These are phyloP conservation scores for Cytauxzoon felis DNA, from an alignment of 169 alveolate species.

Conservation along the genomic window DNA sequence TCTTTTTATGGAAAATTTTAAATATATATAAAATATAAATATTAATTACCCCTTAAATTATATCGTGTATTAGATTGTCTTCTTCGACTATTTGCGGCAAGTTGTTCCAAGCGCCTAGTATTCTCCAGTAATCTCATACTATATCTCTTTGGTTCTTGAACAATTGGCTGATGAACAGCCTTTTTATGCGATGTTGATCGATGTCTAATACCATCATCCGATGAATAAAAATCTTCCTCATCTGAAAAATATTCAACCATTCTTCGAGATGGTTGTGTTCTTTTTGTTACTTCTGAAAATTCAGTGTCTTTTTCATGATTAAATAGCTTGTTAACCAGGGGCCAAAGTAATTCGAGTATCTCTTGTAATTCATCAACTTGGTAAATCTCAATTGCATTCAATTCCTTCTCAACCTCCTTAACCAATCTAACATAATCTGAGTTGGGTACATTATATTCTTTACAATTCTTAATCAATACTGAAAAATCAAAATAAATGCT, in stretches of 20 bases:
- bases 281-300: no score
- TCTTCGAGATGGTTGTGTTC: neutral
- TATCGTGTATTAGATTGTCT: conserved; percentile 5
- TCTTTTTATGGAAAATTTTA: neutral
- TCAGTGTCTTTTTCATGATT: no score
- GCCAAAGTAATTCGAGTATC: conserved; percentile 9
- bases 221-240: no score
- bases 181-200: no score
- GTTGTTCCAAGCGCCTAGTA: neutral
- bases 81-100: neutral
- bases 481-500: conserved; percentile 49
- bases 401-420: conserved; percentile 3
- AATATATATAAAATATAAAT: neutral
- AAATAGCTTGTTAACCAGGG: no score
- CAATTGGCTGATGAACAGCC: no score
- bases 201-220: no score
- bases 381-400: neutral
- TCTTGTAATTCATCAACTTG: neutral
- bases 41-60: neutral
- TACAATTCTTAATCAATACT: conserved; percentile 57
- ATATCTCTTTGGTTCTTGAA: conserved; percentile 6
- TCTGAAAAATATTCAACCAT: neutral
- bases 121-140: neutral
- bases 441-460: conserved; percentile 47
- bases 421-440: conserved; percentile 15